A percentile compares a stretch with the other conserved stretches of the same genome.
Evolutionary conservation across 805 yeast genomes (phyloP).

Genomic region (Sugiyamaella marilandica): DNA sequence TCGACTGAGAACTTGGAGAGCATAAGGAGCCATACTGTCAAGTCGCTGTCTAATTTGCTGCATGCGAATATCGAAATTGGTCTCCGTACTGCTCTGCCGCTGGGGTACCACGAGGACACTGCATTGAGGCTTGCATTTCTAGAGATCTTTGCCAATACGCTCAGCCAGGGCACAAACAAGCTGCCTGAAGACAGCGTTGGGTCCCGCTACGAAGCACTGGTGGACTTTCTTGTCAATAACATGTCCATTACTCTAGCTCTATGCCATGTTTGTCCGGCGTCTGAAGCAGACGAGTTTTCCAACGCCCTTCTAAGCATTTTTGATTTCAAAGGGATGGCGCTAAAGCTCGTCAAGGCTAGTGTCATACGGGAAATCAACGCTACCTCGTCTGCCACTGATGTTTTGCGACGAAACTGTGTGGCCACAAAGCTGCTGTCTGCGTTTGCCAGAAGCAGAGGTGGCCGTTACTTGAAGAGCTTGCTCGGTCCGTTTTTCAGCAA

Average conservation of each 20-base stretch:
- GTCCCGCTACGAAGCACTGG: conserved; percentile 22
- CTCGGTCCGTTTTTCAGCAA: conserved; percentile 55
- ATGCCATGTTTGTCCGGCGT: conserved; percentile 58
- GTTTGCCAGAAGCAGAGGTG: conserved; percentile 64
- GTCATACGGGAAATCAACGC: conserved; percentile 58
- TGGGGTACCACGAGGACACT: conserved; percentile 67
- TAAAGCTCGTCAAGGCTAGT: conserved; percentile 46
- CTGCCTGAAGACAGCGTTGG: conserved; percentile 18
- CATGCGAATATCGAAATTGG: conserved; percentile 75
- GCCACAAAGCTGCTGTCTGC: conserved; percentile 73
- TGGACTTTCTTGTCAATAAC: conserved; percentile 20
- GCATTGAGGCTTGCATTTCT: conserved; percentile 67
- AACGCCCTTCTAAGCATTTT: conserved; percentile 56
- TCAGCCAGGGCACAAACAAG: conserved; percentile 34
- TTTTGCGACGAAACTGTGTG: conserved; percentile 74
- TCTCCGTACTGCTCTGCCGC: conserved; percentile 65
- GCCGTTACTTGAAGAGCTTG: conserved; percentile 48
- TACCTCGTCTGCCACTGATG: conserved; percentile 61
- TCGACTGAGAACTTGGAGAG: not conserved
- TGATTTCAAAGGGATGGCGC: conserved; percentile 34
- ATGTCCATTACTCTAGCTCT: conserved; percentile 45
- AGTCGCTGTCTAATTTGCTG: conserved; percentile 62
- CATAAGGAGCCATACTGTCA: conserved; percentile 58
- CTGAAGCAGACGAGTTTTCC: conserved; percentile 68
- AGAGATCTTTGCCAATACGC: conserved; percentile 69